Evolutionary conservation across 2,329 filamentous ascomycete genomes (phyloP), one percentile per base, ranked within the genome.

Genomic region (Verticillium dahliae): DNA sequence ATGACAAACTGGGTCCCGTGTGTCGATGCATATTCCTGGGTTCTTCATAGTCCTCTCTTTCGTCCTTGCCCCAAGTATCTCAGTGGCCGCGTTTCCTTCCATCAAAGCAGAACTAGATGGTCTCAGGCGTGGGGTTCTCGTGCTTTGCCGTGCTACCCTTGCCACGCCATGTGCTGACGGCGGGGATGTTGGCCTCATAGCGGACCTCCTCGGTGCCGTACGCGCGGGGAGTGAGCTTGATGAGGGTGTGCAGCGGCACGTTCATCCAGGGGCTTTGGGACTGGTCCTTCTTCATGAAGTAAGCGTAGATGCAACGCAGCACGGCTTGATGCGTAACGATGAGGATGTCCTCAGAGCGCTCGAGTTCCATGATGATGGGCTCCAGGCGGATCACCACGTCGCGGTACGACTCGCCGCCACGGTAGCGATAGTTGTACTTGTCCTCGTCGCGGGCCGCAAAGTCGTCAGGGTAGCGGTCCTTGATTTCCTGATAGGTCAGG

Each of bases 351-450:
- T 98, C 95, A 68, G 89, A 92, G 65, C 95, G 87, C 76, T 99
- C 95, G 59, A 99, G 82, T 74, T 99, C 95, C 95, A 99, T 99
- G 78, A 99, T 99, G 76, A 99, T 99, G 65, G 95, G 95, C 73
- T 99, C 95, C 0, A 99, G 87, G 1, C 95, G 92, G 70, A 97
- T 98, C 50, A 99, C 95, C 1, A 99, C 94, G 71, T 99, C 95
- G 61, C 94, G 91, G 75, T 99, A 89, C 64, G 91, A 96, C 78
- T 99, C 95, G 60, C 95, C 95, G 65, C 95, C 95, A 5, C 95
- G 89, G 77, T 99, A 99, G 62, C 95, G 92, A 78, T 99, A 99
- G 80, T 99, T 98, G 85, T 98, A 98, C 77, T 99, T 99, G 81
- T 99, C 95, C 67, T 97, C 92, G 75, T 99, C 95, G 65, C 95